phyloP scores from a whole-genome alignment of 2,329 filamentous ascomycete species.

The Paecilomyces niveus region DNA sequence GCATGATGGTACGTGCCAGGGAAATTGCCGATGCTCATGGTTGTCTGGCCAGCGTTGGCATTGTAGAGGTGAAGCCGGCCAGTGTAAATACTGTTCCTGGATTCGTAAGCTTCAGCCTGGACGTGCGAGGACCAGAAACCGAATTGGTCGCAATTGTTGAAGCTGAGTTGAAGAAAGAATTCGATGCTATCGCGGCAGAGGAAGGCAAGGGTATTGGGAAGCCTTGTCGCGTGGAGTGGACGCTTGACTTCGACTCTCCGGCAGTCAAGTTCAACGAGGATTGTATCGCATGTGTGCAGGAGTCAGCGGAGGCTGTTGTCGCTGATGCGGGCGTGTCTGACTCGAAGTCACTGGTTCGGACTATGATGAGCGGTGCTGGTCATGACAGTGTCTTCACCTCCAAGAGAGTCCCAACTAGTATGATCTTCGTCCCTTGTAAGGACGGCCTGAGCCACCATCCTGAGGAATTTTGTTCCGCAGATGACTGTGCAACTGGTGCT shows the following conservation, averaged over 20 bases:
- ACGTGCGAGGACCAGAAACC: conserved; percentile 53
- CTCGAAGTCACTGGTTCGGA: conserved; percentile 38
- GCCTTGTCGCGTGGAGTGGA: conserved; percentile 51
- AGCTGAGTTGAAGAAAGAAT: conserved; percentile 49
- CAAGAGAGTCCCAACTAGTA: conserved; percentile 53
- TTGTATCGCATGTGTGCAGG: conserved; percentile 59
- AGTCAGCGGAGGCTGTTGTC: conserved; percentile 52
- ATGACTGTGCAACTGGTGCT: conserved; percentile 48
- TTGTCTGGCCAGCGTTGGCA: conserved; percentile 63
- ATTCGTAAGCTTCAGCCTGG: conserved; percentile 59
- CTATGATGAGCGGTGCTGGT: conserved; percentile 58
- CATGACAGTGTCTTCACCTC: conserved; percentile 60
- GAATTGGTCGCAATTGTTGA: conserved; percentile 53
- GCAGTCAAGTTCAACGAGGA: conserved; percentile 60
- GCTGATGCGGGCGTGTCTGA: conserved; percentile 38
- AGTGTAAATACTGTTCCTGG: conserved; percentile 70
- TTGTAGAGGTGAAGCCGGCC: conserved; percentile 59
- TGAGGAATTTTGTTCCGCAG: conserved; percentile 53
- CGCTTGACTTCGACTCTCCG: conserved; percentile 53
- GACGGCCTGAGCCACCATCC: conserved; percentile 60
- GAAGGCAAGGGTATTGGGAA: conserved; percentile 47
- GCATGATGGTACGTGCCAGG: conserved; percentile 61
- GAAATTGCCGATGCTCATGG: conserved; percentile 53
- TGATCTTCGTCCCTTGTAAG: conserved; percentile 61
- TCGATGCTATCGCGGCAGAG: conserved; percentile 52